Evolutionary conservation across 495 filamentous ascomycete species (phyloP).

Genomic region (Aspergillus coremiiformis): DNA sequence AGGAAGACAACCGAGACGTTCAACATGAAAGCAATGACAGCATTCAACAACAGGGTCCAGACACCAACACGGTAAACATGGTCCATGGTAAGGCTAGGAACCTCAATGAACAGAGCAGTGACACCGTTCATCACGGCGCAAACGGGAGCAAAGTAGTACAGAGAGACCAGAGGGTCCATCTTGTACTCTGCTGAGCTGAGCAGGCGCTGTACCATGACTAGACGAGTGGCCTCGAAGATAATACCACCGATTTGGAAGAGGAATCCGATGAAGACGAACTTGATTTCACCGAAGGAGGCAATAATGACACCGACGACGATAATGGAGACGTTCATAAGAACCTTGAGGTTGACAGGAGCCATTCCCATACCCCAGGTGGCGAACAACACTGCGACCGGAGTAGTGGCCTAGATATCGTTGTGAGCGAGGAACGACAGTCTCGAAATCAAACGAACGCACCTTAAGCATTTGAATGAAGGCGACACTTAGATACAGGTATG

Average conservation of each 20-base stretch:
- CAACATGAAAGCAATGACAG: slow-evolving; percentile 73
- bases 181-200: slow-evolving; percentile 88
- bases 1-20: slow-evolving; percentile 94
- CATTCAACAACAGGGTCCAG: slow-evolving; percentile 70
- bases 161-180: slow-evolving; percentile 93
- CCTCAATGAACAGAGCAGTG: slow-evolving; percentile 71
- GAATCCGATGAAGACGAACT: slow-evolving; percentile 81
- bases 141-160: slow-evolving; percentile 93
- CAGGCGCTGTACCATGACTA: slow-evolving; percentile 86
- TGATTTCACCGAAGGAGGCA: slow-evolving; percentile 87
- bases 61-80: slow-evolving; percentile 72
- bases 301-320: slow-evolving; percentile 89
- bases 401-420: slow-evolving; percentile 58
- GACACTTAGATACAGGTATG: slow-evolving; percentile 87
- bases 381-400: slow-evolving; percentile 80
- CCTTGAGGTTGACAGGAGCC: slow-evolving; percentile 66
- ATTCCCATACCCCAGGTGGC: slow-evolving; percentile 78
- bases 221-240: slow-evolving; percentile 79
- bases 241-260: slow-evolving; percentile 80
- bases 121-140: slow-evolving; percentile 84
- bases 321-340: slow-evolving; percentile 75
- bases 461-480: slow-evolving; percentile 98
- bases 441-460: slow-evolving; percentile 37
- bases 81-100: slow-evolving; percentile 59
- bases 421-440: not conserved